Evolutionary conservation across 257 asterid species (phyloP).

Genomic region (Salvia rosmarinus): DNA sequence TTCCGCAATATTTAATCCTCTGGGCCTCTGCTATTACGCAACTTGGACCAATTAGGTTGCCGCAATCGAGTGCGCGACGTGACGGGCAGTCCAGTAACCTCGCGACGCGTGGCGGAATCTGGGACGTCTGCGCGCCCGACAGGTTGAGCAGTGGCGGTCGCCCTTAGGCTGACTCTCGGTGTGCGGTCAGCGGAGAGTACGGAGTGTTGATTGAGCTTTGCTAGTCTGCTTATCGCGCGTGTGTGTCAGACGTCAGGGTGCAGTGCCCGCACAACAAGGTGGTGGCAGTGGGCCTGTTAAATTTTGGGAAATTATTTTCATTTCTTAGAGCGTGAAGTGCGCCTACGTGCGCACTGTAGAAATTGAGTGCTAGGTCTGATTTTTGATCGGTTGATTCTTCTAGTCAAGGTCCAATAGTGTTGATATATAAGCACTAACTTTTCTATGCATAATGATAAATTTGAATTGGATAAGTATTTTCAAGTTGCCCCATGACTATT

Average conservation of each 20-base stretch:
- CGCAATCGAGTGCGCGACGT: slow-evolving; percentile 22
- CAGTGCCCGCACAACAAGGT: slow-evolving; percentile 29
- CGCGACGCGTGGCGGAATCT: slow-evolving; percentile 44
- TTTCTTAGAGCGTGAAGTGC: background rate
- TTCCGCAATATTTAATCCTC: slow-evolving; percentile 16
- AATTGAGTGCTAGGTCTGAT: background rate
- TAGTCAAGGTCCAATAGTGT: background rate
- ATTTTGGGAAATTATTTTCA: background rate
- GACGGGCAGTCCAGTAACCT: slow-evolving; percentile 42
- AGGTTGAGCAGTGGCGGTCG: slow-evolving; percentile 31
- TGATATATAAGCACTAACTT: background rate
- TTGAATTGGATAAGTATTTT: too few relatives aligned
- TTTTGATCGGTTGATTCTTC: background rate
- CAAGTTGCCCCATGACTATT: too few relatives aligned
- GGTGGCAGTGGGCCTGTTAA: background rate
- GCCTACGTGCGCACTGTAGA: slow-evolving; percentile 25
- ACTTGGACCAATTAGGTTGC: slow-evolving; percentile 58
- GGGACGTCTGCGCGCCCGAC: slow-evolving; percentile 44
- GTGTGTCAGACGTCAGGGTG: slow-evolving; percentile 25
- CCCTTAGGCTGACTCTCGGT: slow-evolving; percentile 39
- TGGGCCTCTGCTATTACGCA: slow-evolving; percentile 30
- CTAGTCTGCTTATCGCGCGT: slow-evolving; percentile 19
- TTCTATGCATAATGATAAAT: too few relatives aligned
- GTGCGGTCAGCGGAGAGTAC: slow-evolving; percentile 50
- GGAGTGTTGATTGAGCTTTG: slow-evolving; percentile 26